Evolutionary conservation across 2,329 filamentous ascomycete species (phyloP), one percentile per base, ranked within the genome.

Genomic region (Chaetomium sp.): DNA sequence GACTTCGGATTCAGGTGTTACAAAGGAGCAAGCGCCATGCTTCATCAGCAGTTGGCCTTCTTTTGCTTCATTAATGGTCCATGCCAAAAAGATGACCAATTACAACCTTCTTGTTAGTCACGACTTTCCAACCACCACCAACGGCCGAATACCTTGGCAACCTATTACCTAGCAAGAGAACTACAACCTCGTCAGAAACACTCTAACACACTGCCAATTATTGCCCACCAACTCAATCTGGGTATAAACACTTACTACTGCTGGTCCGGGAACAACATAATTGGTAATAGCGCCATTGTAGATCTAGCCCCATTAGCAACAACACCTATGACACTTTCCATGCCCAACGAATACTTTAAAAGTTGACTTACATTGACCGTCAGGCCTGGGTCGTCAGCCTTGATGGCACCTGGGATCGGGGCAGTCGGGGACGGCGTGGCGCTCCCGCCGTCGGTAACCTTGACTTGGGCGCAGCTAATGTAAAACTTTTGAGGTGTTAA

Each of bases 331-430:
- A 46, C 37, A 38, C 12, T 38, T 27, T 27, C 19, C 37, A 38
- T 8, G 12, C 12, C 37, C 37, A 38, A 9, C 37, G 8, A 49
- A 5, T 36, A 27, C 5, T 9, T 10, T 14, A 33, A 12, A 41
- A 36, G 43, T 10, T 14, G 6, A 36, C 71, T 58, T 50, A 76
- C 74, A 62, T 77, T 77, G 60, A 68, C 69, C 4, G 70, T 73
- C 63, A 76, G 76, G 14, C 74, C 74, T 0, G 74, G 70, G 59
- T 76, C 74, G 5, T 64, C 71, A n/a, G 52, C 66, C 61, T 71
- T 72, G 68, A 74, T 71, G 6, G 68, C 69, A 5, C 73, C 74
- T n/a, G 73, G 73, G 49, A 76, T 74, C 62, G 65, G 65, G 35
- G 66, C 67, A 1, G 69, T 71, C 36, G 66, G 59, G 1, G 64